Evolutionary conservation across 1,284 basidiomycete species (phyloP).

Genomic region (Cystodermella granulosa): DNA sequence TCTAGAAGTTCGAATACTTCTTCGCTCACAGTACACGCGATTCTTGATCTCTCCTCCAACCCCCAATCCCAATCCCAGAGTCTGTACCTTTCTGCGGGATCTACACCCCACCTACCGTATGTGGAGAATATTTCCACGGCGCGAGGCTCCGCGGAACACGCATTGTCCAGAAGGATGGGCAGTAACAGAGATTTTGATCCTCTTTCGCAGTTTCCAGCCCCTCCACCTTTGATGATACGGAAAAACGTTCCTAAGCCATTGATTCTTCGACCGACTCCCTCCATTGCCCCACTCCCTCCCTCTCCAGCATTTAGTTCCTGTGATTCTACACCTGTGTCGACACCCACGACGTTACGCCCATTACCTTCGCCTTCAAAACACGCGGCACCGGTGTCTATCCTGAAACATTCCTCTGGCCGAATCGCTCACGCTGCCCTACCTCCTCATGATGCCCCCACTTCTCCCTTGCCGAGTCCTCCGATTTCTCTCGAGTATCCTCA

Average conservation of each 20-base stretch:
- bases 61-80: constrained; percentile 14
- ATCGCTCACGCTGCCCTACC: constrained; percentile 19
- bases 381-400: constrained; percentile 17
- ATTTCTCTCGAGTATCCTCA: constrained; percentile 14
- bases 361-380: constrained; percentile 21
- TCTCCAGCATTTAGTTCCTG: constrained; percentile 35
- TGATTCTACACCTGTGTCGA: constrained; percentile 42
- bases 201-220: constrained; percentile 40
- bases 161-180: too few relatives aligned
- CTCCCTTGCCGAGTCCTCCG: constrained; percentile 29
- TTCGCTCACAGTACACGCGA: constrained; percentile 14
- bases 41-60: constrained; percentile 16
- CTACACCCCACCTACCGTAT: constrained; percentile 27
- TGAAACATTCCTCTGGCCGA: constrained; percentile 26
- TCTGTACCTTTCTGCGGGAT: constrained; percentile 20
- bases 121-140: too few relatives aligned
- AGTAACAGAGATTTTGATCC: constrained; percentile 11
- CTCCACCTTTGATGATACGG: constrained; percentile 40
- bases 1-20: too few relatives aligned
- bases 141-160: too few relatives aligned
- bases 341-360: constrained; percentile 36
- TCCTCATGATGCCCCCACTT: constrained; percentile 26
- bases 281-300: constrained; percentile 25
- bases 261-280: constrained; percentile 29
- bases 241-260: constrained; percentile 40